phyloP scores from a whole-genome alignment of 108 stramenopile genomes.

The Licmophora abbreviata region DNA sequence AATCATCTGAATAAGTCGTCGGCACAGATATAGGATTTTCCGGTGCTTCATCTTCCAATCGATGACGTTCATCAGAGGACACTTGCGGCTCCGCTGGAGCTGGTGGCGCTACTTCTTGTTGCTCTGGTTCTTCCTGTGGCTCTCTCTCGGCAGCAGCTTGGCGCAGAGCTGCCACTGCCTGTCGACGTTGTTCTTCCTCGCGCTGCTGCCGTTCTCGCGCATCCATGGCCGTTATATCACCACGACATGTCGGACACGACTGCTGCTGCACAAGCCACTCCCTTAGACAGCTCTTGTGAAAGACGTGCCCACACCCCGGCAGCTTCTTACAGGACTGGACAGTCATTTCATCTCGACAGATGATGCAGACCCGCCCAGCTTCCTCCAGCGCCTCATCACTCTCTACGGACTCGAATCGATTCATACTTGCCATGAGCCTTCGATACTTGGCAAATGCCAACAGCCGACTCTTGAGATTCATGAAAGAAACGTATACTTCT shows the following conservation, averaged over 20 bases:
- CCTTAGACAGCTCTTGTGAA: constrained; percentile 56
- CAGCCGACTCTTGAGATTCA: constrained; percentile 60
- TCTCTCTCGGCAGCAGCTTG: neutral
- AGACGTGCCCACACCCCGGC: constrained; percentile 90
- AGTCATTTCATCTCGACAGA: constrained; percentile 97
- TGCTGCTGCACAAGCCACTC: constrained; percentile 98
- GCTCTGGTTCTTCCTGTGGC: neutral
- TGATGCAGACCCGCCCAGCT: constrained; percentile 87
- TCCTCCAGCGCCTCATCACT: constrained; percentile 77
- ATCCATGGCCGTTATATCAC: constrained; percentile 80
- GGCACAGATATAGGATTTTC: neutral
- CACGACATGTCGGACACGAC: constrained; percentile 93
- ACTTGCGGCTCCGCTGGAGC: neutral
- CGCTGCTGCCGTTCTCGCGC: constrained; percentile 28
- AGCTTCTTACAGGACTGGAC: constrained; percentile 73
- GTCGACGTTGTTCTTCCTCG: neutral
- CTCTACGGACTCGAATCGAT: constrained; percentile 81
- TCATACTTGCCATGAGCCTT: constrained; percentile 85
- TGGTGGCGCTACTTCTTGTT: neutral
- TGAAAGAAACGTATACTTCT: constrained; percentile 84
- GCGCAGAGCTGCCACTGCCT: no score
- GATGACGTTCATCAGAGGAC: neutral
- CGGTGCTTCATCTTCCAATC: neutral
- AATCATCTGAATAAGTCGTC: neutral
- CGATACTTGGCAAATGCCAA: constrained; percentile 82